phyloP scores from a whole-genome alignment of 2,329 filamentous ascomycete species.

The Dothideomycetes sp. region DNA sequence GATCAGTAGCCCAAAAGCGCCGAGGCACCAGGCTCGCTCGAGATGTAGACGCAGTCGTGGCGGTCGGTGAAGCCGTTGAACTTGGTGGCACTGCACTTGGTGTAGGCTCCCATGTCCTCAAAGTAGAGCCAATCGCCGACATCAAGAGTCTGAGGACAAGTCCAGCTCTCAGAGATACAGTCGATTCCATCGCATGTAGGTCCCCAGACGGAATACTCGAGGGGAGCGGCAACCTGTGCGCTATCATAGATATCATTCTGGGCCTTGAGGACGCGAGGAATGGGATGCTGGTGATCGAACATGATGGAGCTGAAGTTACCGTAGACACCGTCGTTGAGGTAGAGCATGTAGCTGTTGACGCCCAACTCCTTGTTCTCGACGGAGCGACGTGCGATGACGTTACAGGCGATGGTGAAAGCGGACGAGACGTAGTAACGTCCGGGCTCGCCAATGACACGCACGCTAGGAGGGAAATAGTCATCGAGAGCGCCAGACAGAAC shows the following conservation, averaged over 20 bases:
- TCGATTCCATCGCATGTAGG: slow-evolving; percentile 98
- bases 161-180: slow-evolving; percentile 75
- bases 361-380: slow-evolving; percentile 61
- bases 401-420: slow-evolving; percentile 90
- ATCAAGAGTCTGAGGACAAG: slow-evolving; percentile 67
- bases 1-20: slow-evolving; percentile 50
- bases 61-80: slow-evolving; percentile 96
- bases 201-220: slow-evolving; percentile 94
- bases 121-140: slow-evolving; percentile 99
- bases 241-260: slow-evolving; percentile 37
- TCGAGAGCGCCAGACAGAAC: slow-evolving; percentile 74
- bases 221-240: slow-evolving; percentile 34
- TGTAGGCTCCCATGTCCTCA: slow-evolving; percentile 97
- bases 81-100: slow-evolving; percentile 91
- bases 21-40: slow-evolving; percentile 78
- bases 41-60: slow-evolving; percentile 90
- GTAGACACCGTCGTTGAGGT: slow-evolving; percentile 95
- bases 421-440: slow-evolving; percentile 91
- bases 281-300: slow-evolving; percentile 92
- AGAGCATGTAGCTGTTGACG: slow-evolving; percentile 82
- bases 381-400: slow-evolving; percentile 89
- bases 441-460: slow-evolving; percentile 90
- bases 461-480: slow-evolving; percentile 71
- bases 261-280: slow-evolving; percentile 68
- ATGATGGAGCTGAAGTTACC: slow-evolving; percentile 99